A percentile compares a stretch with the other conserved stretches of the same genome.
These are phyloP conservation scores for Ocimum tenuiflorum DNA, from an alignment of 257 asterid genomes.

Conservation along the genomic window DNA sequence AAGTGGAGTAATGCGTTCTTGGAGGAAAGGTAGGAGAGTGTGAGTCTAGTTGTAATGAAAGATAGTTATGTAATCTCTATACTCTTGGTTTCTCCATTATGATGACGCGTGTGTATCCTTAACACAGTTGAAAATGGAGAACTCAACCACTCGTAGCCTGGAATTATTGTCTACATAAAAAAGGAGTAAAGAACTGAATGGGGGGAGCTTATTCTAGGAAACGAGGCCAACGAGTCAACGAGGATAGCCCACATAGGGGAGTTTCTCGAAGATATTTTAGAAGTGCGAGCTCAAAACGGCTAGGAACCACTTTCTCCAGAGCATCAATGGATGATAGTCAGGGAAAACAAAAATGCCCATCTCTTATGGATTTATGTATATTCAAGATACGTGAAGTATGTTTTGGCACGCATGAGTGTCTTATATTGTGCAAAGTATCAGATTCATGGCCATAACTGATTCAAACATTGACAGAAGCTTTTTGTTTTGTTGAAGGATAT, in stretches of 20 bases:
- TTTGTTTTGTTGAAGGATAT: constrained; percentile 50
- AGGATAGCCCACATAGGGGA: constrained; percentile 48
- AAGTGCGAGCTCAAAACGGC: constrained; percentile 92
- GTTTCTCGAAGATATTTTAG: constrained; percentile 60
- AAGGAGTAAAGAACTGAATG: constrained; percentile 32
- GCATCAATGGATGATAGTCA: constrained; percentile 41
- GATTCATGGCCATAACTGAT: not conserved
- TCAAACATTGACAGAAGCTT: not conserved
- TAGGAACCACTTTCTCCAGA: constrained; percentile 52
- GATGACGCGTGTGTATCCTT: constrained; percentile 3
- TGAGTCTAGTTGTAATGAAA: not conserved
- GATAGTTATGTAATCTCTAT: not conserved
- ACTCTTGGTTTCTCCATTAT: constrained; percentile 11
- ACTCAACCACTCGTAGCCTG: not conserved
- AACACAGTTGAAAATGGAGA: constrained; percentile 8
- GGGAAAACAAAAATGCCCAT: constrained; percentile 46
- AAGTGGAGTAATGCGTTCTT: not conserved
- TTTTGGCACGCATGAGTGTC: not conserved
- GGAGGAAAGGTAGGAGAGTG: not conserved
- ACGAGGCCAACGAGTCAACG: constrained; percentile 63
- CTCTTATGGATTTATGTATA: constrained; percentile 78
- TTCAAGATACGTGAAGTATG: constrained; percentile 61
- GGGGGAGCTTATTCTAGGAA: constrained; percentile 94
- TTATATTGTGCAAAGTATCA: not conserved
- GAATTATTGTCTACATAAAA: not conserved